Conservation (phyloP, 768 basidiomycete species). For the Amylocystis lapponica region DNA sequence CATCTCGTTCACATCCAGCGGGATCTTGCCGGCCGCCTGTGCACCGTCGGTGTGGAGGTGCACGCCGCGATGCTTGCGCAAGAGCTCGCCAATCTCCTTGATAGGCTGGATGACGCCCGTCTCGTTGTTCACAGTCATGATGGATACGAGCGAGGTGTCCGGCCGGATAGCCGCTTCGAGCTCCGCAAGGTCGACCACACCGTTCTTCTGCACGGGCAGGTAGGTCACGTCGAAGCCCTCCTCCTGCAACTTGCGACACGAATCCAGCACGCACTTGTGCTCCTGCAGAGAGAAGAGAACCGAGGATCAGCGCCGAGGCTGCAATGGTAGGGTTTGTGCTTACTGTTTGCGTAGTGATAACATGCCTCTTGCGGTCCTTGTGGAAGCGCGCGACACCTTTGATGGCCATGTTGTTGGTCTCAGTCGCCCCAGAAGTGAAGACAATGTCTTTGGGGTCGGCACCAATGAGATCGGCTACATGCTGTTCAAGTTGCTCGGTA, state of each 20-base stretch:
- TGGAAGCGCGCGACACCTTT: slow-evolving; percentile 97
- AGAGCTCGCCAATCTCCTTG: slow-evolving; percentile 85
- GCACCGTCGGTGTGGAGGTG: slow-evolving; percentile 98
- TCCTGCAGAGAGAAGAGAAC: slow-evolving; percentile 45
- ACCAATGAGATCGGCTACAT: slow-evolving; percentile 88
- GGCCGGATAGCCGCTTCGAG: slow-evolving; percentile 88
- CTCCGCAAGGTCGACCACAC: slow-evolving; percentile 69
- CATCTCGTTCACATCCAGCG: slow-evolving; percentile 89
- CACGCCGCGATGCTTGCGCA: slow-evolving; percentile 83
- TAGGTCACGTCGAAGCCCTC: slow-evolving; percentile 98
- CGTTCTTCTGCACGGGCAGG: slow-evolving; percentile 87
- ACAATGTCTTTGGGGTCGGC: slow-evolving; percentile 94
- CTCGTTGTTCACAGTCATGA: slow-evolving; percentile 99
- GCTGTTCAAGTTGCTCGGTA: slow-evolving; percentile 34
- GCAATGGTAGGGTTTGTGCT: slow-evolving; percentile 21
- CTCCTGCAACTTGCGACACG: slow-evolving; percentile 90
- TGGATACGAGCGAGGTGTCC: slow-evolving; percentile 89
- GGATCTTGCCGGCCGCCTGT: slow-evolving; percentile 90
- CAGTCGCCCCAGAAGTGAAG: slow-evolving; percentile 97
- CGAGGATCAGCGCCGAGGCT: too few relatives aligned
- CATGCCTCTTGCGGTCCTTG: slow-evolving; percentile 86
- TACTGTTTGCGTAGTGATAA: slow-evolving; percentile 94
- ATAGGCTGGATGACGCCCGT: slow-evolving; percentile 98
- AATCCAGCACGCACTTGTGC: slow-evolving; percentile 98
- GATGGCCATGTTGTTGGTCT: slow-evolving; percentile 95